Conservation (phyloP, 2,329 filamentous ascomycete genomes). For the Stagonosporopsis chrysanthemi region DNA sequence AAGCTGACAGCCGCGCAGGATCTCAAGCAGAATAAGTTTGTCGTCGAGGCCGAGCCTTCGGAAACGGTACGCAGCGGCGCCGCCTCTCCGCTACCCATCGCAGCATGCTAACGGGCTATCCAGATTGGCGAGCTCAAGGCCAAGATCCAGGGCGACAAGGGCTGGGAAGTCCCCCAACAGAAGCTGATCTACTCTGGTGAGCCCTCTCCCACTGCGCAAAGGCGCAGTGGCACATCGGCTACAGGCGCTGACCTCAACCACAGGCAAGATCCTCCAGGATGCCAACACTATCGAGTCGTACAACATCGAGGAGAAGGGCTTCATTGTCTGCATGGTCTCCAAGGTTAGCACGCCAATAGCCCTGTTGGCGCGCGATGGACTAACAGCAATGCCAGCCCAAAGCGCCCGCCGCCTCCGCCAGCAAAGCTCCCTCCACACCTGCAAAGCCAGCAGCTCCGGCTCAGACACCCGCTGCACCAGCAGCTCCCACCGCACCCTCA, state of each 20-base stretch:
- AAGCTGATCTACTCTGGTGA: conserved; percentile 98
- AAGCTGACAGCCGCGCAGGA: conserved; percentile 66
- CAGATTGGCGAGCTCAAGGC: conserved; percentile 91
- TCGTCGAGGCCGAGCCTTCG: conserved; percentile 90
- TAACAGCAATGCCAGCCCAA: conserved; percentile 68
- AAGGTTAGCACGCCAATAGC: conserved; percentile 68
- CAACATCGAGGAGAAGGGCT: conserved; percentile 99
- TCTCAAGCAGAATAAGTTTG: conserved; percentile 98
- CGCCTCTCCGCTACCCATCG: conserved; percentile 23
- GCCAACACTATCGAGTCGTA: conserved; percentile 95
- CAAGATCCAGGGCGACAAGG: conserved; percentile 90
- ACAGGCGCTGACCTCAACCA: conserved; percentile 33
- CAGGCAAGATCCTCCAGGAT: conserved; percentile 98
- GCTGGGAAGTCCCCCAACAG: conserved; percentile 88
- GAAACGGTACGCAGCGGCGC: conserved; percentile 72
- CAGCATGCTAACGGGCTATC: conserved; percentile 22
- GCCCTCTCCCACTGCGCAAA: conserved; percentile 35
- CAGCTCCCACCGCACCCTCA: conserved; percentile 58
- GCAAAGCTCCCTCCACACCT: conserved; percentile 65
- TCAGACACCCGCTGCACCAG: conserved; percentile 62
- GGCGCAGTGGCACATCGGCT: conserved; percentile 22
- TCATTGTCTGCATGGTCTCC: conserved; percentile 97
- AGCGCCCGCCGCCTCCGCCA: conserved; percentile 60
- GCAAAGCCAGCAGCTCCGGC: conserved; percentile 49
- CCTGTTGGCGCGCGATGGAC: conserved; percentile 15